Evolutionary conservation across 495 filamentous ascomycete genomes (phyloP).

Genomic region (Hypoxylon subgilvum): DNA sequence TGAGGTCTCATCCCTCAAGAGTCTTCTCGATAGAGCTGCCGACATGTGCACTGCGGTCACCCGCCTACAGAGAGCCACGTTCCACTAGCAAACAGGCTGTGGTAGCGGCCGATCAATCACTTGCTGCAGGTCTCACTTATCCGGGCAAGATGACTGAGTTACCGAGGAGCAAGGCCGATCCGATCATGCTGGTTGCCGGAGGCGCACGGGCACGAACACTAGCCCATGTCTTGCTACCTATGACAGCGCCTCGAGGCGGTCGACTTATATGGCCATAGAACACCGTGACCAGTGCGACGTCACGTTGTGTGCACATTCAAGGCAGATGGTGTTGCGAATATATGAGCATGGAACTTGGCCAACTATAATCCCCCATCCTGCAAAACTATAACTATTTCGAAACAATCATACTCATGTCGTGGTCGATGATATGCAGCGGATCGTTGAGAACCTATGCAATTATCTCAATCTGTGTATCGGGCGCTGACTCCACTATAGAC

Average conservation of each 20-base stretch:
- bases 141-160: background rate
- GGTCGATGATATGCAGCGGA: no score
- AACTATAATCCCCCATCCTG: background rate
- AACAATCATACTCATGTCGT: background rate
- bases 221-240: background rate
- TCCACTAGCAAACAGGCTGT: background rate
- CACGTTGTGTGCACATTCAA: background rate
- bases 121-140: slow-evolving; percentile 7
- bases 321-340: background rate
- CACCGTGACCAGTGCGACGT: background rate
- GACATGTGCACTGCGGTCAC: background rate
- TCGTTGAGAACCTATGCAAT: no score
- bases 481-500: no score
- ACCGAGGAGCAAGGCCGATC: slow-evolving; percentile 9
- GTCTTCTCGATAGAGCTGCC: background rate
- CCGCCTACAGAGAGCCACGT: background rate
- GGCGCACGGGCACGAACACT: background rate
- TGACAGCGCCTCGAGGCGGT: background rate
- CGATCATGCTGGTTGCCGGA: slow-evolving; percentile 17
- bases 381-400: no score
- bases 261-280: background rate
- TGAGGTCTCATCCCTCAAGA: background rate
- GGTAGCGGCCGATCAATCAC: background rate
- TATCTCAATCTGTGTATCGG: no score
- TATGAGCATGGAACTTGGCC: background rate